Conservation (phyloP, 352 stramenopile genomes). For the Globisporangium lucens region DNA sequence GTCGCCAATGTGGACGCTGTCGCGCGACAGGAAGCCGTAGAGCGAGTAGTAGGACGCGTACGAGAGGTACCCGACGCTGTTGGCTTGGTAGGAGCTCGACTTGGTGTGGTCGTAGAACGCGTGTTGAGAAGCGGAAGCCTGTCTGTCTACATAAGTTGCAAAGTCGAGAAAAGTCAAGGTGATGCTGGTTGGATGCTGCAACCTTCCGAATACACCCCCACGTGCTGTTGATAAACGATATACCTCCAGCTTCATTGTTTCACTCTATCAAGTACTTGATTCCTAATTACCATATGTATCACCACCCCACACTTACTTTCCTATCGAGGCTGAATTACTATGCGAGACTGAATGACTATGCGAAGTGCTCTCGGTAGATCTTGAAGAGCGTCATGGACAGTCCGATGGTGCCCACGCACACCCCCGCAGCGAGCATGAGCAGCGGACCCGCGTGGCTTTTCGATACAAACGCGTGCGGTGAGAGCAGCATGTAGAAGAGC, state of each 20-base stretch:
- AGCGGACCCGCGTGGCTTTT: slow-evolving; percentile 43
- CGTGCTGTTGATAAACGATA: background rate
- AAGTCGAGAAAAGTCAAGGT: too few relatives aligned
- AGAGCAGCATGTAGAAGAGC: slow-evolving; percentile 73
- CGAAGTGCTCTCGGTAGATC: slow-evolving; percentile 24
- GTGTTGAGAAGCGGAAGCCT: too few relatives aligned
- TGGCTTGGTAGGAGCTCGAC: too few relatives aligned
- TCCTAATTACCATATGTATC: too few relatives aligned
- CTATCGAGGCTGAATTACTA: background rate
- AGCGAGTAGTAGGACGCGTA: too few relatives aligned
- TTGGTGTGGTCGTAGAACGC: too few relatives aligned
- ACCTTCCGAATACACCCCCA: background rate
- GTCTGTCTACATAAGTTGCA: too few relatives aligned
- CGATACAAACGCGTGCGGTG: slow-evolving; percentile 35
- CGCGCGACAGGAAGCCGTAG: too few relatives aligned
- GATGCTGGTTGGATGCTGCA: background rate
- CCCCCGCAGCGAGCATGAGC: slow-evolving; percentile 51
- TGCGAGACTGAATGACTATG: background rate
- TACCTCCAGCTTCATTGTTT: background rate
- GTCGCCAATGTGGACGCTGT: too few relatives aligned
- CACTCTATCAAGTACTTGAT: background rate
- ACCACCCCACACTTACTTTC: background rate
- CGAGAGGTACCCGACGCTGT: too few relatives aligned
- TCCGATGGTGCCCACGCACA: slow-evolving; percentile 44
- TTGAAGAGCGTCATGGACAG: slow-evolving; percentile 51